These are phyloP conservation scores for Gossypium thurberi DNA, from an alignment of 345 rosid species.

Conservation along the genomic window DNA sequence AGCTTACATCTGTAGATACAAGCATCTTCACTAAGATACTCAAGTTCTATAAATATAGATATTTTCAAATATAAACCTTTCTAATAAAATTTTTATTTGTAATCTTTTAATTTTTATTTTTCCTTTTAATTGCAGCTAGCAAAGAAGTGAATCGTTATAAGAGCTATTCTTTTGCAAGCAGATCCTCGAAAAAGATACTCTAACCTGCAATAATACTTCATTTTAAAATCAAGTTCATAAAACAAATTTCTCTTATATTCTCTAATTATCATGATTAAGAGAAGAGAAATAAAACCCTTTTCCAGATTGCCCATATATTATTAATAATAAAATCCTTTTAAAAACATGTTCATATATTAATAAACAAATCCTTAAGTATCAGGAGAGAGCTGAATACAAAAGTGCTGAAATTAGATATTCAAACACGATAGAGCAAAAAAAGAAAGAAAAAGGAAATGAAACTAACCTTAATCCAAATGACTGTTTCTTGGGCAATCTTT, in stretches of 20 bases:
- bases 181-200: neutral
- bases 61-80: neutral
- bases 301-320: neutral
- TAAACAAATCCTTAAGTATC: too few relatives aligned
- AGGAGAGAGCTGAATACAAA: too few relatives aligned
- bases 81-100: neutral
- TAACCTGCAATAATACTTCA: too few relatives aligned
- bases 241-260: neutral
- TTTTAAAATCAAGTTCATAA: too few relatives aligned
- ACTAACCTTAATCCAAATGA: too few relatives aligned
- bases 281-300: neutral
- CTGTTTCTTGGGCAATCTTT: too few relatives aligned
- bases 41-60: neutral
- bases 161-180: neutral
- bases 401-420: too few relatives aligned
- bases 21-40: neutral
- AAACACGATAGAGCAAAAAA: too few relatives aligned
- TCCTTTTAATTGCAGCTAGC: neutral
- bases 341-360: neutral
- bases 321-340: neutral
- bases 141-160: neutral
- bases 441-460: too few relatives aligned
- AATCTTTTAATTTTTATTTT: neutral
- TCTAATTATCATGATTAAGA: neutral
- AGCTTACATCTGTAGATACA: neutral